Percentiles rank a stretch among this genome's conserved stretches.
These are phyloP conservation scores for Euphorbia lathyris DNA, from an alignment of 345 rosid genomes.

Conservation along the genomic window DNA sequence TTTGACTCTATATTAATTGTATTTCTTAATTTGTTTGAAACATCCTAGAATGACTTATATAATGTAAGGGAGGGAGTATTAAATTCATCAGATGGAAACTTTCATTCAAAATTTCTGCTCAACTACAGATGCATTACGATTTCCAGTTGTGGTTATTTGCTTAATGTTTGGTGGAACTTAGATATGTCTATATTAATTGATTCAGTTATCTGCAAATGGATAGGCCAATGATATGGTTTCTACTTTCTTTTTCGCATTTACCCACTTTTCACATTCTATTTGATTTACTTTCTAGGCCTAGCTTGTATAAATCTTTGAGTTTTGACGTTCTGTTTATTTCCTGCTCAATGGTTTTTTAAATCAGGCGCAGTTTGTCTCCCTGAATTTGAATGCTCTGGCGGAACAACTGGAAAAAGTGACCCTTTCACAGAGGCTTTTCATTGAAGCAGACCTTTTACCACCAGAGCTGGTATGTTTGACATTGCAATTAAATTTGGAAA, in stretches of 20 bases:
- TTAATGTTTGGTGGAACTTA: slow-evolving; percentile 1
- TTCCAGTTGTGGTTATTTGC: neutral
- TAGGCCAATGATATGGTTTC: neutral
- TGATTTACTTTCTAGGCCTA: neutral
- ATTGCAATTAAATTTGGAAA: slow-evolving; percentile 4
- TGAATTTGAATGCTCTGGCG: slow-evolving; percentile 61
- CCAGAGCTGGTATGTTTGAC: slow-evolving; percentile 50
- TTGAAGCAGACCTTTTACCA: slow-evolving; percentile 68
- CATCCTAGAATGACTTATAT: no score
- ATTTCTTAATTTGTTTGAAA: no score
- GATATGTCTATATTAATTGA: neutral
- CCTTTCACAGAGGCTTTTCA: slow-evolving; percentile 59
- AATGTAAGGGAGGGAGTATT: no score
- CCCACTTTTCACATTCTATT: neutral
- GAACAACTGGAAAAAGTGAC: slow-evolving; percentile 63
- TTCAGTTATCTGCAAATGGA: neutral
- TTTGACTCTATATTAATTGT: no score
- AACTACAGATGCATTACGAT: neutral
- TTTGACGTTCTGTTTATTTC: neutral
- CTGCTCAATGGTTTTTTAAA: slow-evolving; percentile 10
- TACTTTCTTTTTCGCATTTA: neutral
- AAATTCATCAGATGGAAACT: neutral
- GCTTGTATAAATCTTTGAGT: neutral
- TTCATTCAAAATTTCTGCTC: neutral
- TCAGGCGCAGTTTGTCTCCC: slow-evolving; percentile 63